Percentiles rank a stretch among this genome's conserved stretches.
phyloP scores from a whole-genome alignment of 768 basidiomycete species.

The Suillus subalutaceus region DNA sequence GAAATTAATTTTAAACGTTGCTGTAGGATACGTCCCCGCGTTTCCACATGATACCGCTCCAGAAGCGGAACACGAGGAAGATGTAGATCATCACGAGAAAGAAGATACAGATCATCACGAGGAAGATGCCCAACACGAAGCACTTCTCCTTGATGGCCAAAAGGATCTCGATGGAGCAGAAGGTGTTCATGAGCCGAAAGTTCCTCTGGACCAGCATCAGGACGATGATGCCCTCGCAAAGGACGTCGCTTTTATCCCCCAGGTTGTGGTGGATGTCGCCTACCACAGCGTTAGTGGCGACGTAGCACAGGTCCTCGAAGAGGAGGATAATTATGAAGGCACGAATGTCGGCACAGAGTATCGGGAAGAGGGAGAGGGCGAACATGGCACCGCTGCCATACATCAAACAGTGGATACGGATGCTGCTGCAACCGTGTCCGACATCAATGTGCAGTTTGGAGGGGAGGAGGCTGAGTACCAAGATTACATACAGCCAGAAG shows the following conservation, averaged over 20 bases:
- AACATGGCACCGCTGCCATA: constrained; percentile 32
- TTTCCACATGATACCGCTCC: constrained; percentile 14
- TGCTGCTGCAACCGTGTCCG: constrained; percentile 11
- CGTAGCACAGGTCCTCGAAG: constrained; percentile 19
- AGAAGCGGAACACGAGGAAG: constrained; percentile 4
- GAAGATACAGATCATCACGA: not conserved
- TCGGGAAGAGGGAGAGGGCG: constrained; percentile 21
- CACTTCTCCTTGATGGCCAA: not conserved
- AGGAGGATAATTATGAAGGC: constrained; percentile 25
- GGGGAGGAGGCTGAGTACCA: constrained; percentile 38
- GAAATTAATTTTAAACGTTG: not conserved
- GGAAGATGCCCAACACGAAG: constrained; percentile 6
- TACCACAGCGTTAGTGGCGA: constrained; percentile 23
- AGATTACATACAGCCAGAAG: constrained; percentile 36
- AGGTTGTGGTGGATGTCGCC: constrained; percentile 15
- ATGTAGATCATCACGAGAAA: not conserved
- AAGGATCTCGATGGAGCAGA: constrained; percentile 10
- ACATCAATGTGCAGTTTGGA: constrained; percentile 21
- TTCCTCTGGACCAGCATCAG: constrained; percentile 7
- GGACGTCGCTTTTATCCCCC: constrained; percentile 12
- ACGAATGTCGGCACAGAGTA: constrained; percentile 22
- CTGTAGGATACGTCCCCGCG: not conserved
- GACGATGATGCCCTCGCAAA: constrained; percentile 10
- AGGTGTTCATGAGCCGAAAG: constrained; percentile 8
- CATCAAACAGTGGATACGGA: constrained; percentile 32